Evolutionary conservation across 2,329 filamentous ascomycete species (phyloP), one percentile per base, ranked within the genome.

Genomic region (Ophiobolus disseminans): DNA sequence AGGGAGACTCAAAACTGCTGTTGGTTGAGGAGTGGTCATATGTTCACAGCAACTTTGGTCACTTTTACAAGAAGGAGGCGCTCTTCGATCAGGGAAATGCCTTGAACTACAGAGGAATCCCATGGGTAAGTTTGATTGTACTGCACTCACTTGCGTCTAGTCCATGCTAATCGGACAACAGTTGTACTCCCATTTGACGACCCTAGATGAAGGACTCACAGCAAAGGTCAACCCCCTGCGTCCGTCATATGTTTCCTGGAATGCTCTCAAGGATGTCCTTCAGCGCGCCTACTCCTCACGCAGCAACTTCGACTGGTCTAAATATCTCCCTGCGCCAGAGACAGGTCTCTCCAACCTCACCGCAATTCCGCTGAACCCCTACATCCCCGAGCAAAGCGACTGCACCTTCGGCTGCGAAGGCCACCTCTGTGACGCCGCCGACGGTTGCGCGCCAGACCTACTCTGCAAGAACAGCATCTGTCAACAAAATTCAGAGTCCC

Each of bases 21-120:
- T 45, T 73, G 1, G 69, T 73, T 3, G 69, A 73, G 31, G 67
- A 70, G 39, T 66, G 66, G 66, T 50, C 58, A 2, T 73, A 70
- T 42, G 45, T 62, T 20, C 55, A 65, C 23, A 70, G 48, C 23
- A 43, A 60, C 0, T 35, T 49, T 7, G 66, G 68, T 0, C 35
- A 69, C 9, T 51, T 55, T 22, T 69, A 67, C 47, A 72, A 72
- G 51, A 65, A 63, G 26, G 55, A 65, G 32, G 68, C 64, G 1
- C 52, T 73, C 11, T 71, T 66, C 40, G 69, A 73, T 40, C 68
- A 72, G 49, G 69, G 66, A 3, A 68, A 66, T 39, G 68, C 68
- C 7, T 46, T 73, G 37, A 72, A 73, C 37, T 52, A 60, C n/a
- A 58, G 69, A 14, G 69, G 69, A 2, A 70, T 73, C 21, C 69